Base-by-base conservation (phyloP, 768 basidiomycete genomes). In the Gyrodon lividus region DNA sequence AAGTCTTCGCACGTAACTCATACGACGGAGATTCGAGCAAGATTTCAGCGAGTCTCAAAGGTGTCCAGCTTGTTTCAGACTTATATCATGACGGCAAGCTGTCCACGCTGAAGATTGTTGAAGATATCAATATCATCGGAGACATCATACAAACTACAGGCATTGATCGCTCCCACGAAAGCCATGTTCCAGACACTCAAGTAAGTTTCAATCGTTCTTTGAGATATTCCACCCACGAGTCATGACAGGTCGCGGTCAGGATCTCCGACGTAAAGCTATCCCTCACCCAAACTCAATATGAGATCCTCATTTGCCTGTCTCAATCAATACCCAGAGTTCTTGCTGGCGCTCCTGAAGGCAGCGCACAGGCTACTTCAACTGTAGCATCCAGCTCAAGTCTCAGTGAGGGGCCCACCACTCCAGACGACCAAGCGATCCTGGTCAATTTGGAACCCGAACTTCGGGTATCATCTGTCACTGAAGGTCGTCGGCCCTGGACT, bases 211-310 rank as follows among this genome's bases (percentile, higher is more conserved):
- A 39, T 28, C 33, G 28, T 31, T 19, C n/a, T 8, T 30, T 13
- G 0, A 16, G 38, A 39, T 49, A 50, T 41, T 19, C 24, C 28
- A 43, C 50, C 59, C 43, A 58, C 45, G 20, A 35, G 17, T 20
- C 31, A 47, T 47, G 31, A 23, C 52, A 96, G 94, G 71, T 93
- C 44, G 63, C 73, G 2, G 72, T 94, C 30, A 79, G 77, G 50
- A 79, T 96, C 48, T 92, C 93, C 3, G 92, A 95, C 60, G 80
- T 96, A 66, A 87, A 84, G 61, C 71, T 96, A 44, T 79, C 87
- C 59, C 73, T 98, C 45, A 95, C 93, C 4, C 87, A 95, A 66
- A 69, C 77, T 22, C 94, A 97, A 70, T 97, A 94, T 66, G 70
- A 73, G 46, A 75, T 89, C 42, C 71, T 96, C 17, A 74, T 94